Base-by-base conservation (phyloP, 2,329 filamentous ascomycete genomes). In the Fusarium acutatum region DNA sequence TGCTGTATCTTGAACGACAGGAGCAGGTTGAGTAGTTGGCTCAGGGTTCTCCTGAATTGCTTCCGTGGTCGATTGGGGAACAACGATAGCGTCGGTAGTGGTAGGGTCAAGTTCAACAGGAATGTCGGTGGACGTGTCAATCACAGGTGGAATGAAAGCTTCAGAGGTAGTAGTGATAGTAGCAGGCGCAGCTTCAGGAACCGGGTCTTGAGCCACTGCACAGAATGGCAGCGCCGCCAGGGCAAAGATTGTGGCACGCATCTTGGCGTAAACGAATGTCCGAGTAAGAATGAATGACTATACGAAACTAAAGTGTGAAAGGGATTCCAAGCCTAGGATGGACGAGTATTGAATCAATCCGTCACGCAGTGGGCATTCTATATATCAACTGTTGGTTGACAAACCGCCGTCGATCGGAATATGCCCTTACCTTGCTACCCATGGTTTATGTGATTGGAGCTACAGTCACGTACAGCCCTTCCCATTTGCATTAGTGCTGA, bases 181-280 rank as follows among this genome's bases (percentile, higher is more conserved):
- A 37, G 24, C 10, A 20, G 37, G 60, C 30, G 26, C 61, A 28
- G 34, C 41, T 37, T 64, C 54, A 22, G 47, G 17, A 34, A 60
- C 18, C 2, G 60, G 37, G n/a, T 53, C 38, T 32, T 74, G 69
- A n/a, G 72, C 69, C 13, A 64, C 49, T 13, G 64, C 58, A 15
- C 47, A 46, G 28, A 72, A 53, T 22, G 73, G 69, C 49, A 75
- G 22, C 17, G 63, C 61, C 24, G 65, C 72, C 35, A 75, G 44
- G 22, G 64, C 61, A 53, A 75, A 32, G 28, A 75, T 53, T 12
- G 66, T 60, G 44, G 43, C 41, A 75, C 37, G 69, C 40, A 73
- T 75, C 30, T 41, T 61, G 52, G 40, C 44, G 37, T 49, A 26
- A 28, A 41, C 37, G 18, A n/a, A 30, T 20, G 50, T 37, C 10